Evolutionary conservation across 352 stramenopile species (phyloP), one percentile per base, ranked within the genome.

Genomic region (Pseudoperonospora humuli): DNA sequence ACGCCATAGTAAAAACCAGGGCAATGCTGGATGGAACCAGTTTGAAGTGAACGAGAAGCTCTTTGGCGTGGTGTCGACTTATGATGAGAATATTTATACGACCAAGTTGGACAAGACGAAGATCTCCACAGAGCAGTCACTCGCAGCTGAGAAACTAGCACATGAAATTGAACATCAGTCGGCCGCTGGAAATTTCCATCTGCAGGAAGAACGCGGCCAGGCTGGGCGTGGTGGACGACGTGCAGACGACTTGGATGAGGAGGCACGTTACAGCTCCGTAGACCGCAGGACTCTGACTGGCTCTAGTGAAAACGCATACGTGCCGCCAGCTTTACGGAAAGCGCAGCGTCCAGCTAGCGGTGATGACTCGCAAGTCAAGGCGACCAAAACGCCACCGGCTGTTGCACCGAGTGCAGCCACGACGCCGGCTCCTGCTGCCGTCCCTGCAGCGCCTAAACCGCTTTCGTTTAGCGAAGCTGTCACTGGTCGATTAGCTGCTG

Each of bases 1-100:
- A 25, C 68, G 70, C 13, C 61, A 48, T 14, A 25, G 47, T 17
- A 61, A 61, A 47, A 63, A 50, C 5, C 45, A 84, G 59, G 57
- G 45, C 13, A 61, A 61, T 7, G 21, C 45, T 2, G 58, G 40
- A 1, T 98, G 94, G 94, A 96, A 98, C 77, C 95, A 98, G 70
- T 98, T 98, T 53, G 81, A 96, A 49, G 92, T 86, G 5, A 98
- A 98, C 61, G 73, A 97, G 57, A 86, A 96, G 57, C 73, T 96
- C 25, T 98, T 98, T 63, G 93, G 95, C 56, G 94, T 98, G 38
- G 87, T 90, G 36, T 93, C 89, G 26, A 86, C 75, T 7, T 99
- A 91, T 54, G 95, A 99, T 61, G 96, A 99, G 63, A 98, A 96
- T 73, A 62, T 98, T 26, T 99, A 99, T 78, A 99, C 96, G 2